phyloP scores from a whole-genome alignment of 2,329 filamentous ascomycete genomes.

The Beauveria sp. region DNA sequence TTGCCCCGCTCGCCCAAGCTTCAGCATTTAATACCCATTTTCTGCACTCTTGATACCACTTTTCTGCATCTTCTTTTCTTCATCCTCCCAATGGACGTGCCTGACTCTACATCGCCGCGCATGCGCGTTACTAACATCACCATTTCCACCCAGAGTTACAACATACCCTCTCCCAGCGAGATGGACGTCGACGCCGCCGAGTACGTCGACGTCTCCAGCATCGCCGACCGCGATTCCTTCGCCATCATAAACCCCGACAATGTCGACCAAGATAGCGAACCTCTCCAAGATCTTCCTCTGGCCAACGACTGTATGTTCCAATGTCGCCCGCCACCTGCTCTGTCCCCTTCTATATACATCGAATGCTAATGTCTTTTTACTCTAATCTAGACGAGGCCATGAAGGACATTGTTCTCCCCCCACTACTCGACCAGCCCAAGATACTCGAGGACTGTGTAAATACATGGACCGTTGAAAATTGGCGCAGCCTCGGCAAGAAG shows the following conservation, averaged over 20 bases:
- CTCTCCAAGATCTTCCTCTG: conserved; percentile 38
- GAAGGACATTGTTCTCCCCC: conserved; percentile 68
- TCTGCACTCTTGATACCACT: background rate
- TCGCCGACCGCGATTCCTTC: conserved; percentile 43
- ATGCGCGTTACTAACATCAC: conserved; percentile 16
- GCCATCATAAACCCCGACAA: conserved; percentile 48
- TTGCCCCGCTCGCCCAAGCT: conserved; percentile 5
- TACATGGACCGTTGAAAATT: conserved; percentile 85
- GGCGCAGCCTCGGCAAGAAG: conserved; percentile 67
- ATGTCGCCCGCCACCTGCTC: background rate
- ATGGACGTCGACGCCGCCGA: conserved; percentile 50
- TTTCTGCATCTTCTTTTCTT: background rate
- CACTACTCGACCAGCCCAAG: conserved; percentile 67
- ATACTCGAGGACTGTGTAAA: conserved; percentile 65
- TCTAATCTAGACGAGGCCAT: conserved; percentile 64
- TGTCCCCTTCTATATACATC: background rate
- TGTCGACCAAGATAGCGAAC: conserved; percentile 39
- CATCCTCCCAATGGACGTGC: background rate
- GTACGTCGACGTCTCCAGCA: conserved; percentile 42
- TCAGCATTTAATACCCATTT: conserved; percentile 4
- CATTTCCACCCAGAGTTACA: conserved; percentile 36
- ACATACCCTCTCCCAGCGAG: conserved; percentile 48
- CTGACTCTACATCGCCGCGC: background rate
- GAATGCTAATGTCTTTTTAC: conserved; percentile 15
- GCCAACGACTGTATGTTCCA: conserved; percentile 45